These are phyloP conservation scores for Aspergillus niger DNA, from an alignment of 2,329 filamentous ascomycete genomes.

Conservation along the genomic window DNA sequence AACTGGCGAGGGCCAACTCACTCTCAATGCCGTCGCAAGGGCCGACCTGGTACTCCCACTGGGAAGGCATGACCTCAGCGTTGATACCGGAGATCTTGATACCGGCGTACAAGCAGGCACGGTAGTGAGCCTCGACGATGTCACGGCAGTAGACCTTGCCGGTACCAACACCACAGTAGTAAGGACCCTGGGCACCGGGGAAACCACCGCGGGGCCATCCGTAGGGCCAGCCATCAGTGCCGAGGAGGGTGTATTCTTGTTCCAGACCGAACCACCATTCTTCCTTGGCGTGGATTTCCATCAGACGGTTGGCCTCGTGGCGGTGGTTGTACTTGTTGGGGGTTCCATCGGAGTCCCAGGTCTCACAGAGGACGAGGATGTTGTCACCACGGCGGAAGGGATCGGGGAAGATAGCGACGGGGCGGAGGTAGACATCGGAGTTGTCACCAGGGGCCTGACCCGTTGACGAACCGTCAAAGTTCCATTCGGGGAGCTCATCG, in stretches of 20 bases:
- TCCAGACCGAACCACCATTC: conserved; percentile 97
- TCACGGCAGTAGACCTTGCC: conserved; percentile 98
- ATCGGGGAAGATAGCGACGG: conserved; percentile 84
- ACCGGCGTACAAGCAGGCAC: conserved; percentile 82
- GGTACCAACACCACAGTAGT: conserved; percentile 97
- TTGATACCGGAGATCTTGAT: conserved; percentile 98
- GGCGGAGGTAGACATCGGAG: conserved; percentile 96
- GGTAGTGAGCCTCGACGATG: conserved; percentile 94
- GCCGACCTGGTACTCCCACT: conserved; percentile 98
- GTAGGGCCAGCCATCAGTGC: conserved; percentile 81
- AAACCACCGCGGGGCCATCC: conserved; percentile 88
- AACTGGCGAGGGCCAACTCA: conserved; percentile 49
- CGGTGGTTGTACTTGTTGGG: conserved; percentile 99
- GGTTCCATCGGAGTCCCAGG: conserved; percentile 88
- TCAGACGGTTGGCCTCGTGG: conserved; percentile 84
- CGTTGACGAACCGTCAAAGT: conserved; percentile 87
- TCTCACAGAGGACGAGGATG: conserved; percentile 91
- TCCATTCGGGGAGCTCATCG: conserved; percentile 74
- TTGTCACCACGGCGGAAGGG: conserved; percentile 89
- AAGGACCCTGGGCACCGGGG: conserved; percentile 89
- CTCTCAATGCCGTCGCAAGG: conserved; percentile 83
- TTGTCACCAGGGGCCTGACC: conserved; percentile 91
- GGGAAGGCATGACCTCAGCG: conserved; percentile 96
- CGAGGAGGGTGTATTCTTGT: conserved; percentile 95
- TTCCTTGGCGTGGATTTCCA: conserved; percentile 80